Base-by-base conservation (phyloP, 306 rosid species). In the Cicer chorassanicum region DNA sequence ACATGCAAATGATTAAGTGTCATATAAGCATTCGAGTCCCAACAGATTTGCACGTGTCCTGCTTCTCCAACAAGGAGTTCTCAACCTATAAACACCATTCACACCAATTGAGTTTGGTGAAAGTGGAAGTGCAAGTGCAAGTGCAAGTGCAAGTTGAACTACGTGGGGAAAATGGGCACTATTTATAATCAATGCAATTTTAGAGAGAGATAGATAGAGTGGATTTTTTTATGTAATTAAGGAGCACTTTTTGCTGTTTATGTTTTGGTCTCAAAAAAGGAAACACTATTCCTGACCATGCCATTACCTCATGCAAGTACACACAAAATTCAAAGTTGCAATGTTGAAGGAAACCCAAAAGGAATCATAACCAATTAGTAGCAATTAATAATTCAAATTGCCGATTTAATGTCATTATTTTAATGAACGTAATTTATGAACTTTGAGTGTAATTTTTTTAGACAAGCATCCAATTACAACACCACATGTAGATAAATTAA, bases 1-100 rank as follows among this genome's bases (percentile, higher is more conserved):
- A 85, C 94, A 88, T 91, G 98, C 96, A 89, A 88, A 76, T 9
- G 43, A 42, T 68, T 59, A 7, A 3, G 11, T 71, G 80, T 59
- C 80, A 74, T 42, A 4, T 21, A 54, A 6, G 7, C 64, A 24
- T 57, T 57, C 9, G 51, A 75, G 34, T 75, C 77, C 42, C 41
- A 60, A 75, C 12, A 14, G 44, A 50, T 43, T 87, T 91, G 96
- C 98, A 91, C 97, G 98, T 94, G 98, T 94, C 96, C 97, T 94
- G 95, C 95, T 94, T 94, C 98, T 94, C 98, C 98, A 94, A 74
- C 97, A 70, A 71, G 89, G 93, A 87, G 86, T 65, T 82, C 87
- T 73, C 96, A 86, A 85, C 93, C 83, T 59, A 44, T 66, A 53
- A 72, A 66, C 49, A 57, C 24, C 56, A 24, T 21, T 42, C 18